Evolutionary conservation across 768 basidiomycete genomes (phyloP).

Genomic region (Boletus sensibilis): DNA sequence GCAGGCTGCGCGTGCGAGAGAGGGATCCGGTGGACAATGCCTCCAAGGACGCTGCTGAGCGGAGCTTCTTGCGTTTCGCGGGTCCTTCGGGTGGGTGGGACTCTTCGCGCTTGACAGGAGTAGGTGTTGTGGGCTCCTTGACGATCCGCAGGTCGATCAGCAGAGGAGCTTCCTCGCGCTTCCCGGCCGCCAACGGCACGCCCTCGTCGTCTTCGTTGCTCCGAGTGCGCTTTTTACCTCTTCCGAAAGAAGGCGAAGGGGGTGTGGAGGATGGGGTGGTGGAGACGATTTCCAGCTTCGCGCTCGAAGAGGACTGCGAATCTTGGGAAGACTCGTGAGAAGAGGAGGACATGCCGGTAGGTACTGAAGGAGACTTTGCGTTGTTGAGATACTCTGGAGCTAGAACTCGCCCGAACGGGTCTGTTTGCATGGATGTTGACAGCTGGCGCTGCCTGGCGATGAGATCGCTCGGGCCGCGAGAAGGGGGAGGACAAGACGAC

Average conservation of each 20-base stretch:
- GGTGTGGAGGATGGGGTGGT: conserved; percentile 3
- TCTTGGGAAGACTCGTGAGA: not conserved
- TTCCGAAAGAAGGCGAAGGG: conserved; percentile 8
- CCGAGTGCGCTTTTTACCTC: conserved; percentile 19
- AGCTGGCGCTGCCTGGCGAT: conserved; percentile 11
- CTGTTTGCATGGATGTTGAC: not conserved
- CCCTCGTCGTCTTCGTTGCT: conserved; percentile 6
- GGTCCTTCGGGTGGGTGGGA: not conserved
- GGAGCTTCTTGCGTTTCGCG: conserved; percentile 16
- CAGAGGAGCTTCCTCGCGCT: not conserved
- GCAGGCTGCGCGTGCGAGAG: not conserved
- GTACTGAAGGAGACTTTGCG: not conserved
- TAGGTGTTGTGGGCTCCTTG: not conserved
- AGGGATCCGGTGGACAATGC: not conserved
- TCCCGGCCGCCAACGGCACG: not conserved
- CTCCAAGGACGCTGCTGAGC: not conserved
- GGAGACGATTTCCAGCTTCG: not conserved
- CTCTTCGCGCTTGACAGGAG: conserved; percentile 2
- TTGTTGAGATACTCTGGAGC: not conserved
- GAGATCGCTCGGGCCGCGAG: conserved; percentile 4
- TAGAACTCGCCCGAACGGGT: conserved; percentile 13
- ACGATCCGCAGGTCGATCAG: not conserved
- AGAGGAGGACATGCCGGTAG: not conserved
- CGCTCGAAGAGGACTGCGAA: not conserved
- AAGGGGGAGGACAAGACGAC: not conserved